Percentiles rank a stretch among this genome's conserved stretches.
Conservation (phyloP, 371 early-diverging fungal genomes). For the Circinella umbellata region DNA sequence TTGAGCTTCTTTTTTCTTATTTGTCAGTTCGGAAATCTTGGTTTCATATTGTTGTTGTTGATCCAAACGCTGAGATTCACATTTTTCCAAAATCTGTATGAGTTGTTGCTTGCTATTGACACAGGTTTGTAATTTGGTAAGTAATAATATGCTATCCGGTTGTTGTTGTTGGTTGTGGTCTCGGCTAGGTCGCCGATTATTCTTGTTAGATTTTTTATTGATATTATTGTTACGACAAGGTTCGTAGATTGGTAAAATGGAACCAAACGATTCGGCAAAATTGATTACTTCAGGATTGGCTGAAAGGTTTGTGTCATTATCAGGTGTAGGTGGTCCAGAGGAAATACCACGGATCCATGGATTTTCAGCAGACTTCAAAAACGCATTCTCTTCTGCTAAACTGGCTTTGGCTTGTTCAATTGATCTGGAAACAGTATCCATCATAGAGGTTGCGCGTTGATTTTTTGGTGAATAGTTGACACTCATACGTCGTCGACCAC, state of each 20-base stretch:
- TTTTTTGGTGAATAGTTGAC: conserved; percentile 10
- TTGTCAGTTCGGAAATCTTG: conserved; percentile 25
- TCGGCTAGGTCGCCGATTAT: background rate
- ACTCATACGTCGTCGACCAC: conserved; percentile 19
- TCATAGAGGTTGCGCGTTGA: background rate
- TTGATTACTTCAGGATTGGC: background rate
- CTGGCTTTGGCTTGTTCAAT: conserved; percentile 11
- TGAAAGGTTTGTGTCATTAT: background rate
- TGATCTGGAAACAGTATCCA: background rate
- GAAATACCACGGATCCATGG: background rate
- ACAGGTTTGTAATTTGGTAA: conserved; percentile 13
- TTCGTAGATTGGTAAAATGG: background rate
- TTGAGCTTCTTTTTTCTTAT: conserved; percentile 18
- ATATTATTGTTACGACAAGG: conserved; percentile 13
- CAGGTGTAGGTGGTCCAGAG: conserved; percentile 8
- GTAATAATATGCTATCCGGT: conserved; percentile 12
- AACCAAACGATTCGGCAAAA: conserved; percentile 1
- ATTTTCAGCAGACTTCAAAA: conserved; percentile 4
- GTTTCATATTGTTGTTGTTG: conserved; percentile 51
- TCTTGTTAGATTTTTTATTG: background rate
- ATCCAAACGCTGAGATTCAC: conserved; percentile 49
- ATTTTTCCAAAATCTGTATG: conserved; percentile 50
- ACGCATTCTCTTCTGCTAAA: conserved; percentile 7
- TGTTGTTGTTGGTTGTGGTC: background rate
- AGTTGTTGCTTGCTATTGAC: conserved; percentile 45